phyloP scores from a whole-genome alignment of 441 rosid species.

The Pelargonium cotyledonis region DNA sequence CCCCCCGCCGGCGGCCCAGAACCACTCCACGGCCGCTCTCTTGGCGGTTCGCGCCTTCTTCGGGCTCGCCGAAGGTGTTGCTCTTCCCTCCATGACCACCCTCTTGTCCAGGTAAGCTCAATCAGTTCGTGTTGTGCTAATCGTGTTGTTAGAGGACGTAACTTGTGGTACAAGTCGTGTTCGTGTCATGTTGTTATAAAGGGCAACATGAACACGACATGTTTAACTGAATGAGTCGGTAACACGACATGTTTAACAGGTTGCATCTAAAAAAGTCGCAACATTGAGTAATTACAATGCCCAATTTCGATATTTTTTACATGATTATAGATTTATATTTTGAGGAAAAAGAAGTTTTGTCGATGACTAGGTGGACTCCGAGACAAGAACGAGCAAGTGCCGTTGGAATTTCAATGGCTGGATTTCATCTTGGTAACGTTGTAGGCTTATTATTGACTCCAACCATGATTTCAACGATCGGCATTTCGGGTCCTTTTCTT shows the following conservation, averaged over 20 bases:
- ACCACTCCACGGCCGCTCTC: slow-evolving; percentile 62
- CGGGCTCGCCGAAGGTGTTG: slow-evolving; percentile 91
- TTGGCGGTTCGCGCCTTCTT: slow-evolving; percentile 70
- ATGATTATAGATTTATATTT: too few species aligned
- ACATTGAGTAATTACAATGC: too few species aligned
- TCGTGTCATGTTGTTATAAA: too few species aligned
- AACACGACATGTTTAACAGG: too few species aligned
- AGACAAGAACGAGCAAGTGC: slow-evolving; percentile 80
- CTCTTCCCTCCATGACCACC: slow-evolving; percentile 82
- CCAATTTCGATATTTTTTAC: too few species aligned
- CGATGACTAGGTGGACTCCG: slow-evolving; percentile 66
- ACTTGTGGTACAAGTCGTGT: too few species aligned
- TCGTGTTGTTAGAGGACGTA: too few species aligned
- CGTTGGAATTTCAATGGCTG: slow-evolving; percentile 90
- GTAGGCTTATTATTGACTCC: slow-evolving; percentile 72
- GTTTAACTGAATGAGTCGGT: too few species aligned
- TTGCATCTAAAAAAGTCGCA: too few species aligned
- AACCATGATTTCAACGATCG: slow-evolving; percentile 55
- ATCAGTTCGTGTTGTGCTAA: too few species aligned
- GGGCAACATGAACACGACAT: too few species aligned
- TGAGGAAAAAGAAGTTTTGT: too few species aligned
- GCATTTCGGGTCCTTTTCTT: slow-evolving; percentile 71
- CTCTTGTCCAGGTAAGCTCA: slow-evolving; percentile 55
- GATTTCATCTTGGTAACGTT: slow-evolving; percentile 91
- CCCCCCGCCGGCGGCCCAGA: slow-evolving; percentile 85